Base-by-base conservation (phyloP, 768 basidiomycete genomes). In the Calocera viscosa region DNA sequence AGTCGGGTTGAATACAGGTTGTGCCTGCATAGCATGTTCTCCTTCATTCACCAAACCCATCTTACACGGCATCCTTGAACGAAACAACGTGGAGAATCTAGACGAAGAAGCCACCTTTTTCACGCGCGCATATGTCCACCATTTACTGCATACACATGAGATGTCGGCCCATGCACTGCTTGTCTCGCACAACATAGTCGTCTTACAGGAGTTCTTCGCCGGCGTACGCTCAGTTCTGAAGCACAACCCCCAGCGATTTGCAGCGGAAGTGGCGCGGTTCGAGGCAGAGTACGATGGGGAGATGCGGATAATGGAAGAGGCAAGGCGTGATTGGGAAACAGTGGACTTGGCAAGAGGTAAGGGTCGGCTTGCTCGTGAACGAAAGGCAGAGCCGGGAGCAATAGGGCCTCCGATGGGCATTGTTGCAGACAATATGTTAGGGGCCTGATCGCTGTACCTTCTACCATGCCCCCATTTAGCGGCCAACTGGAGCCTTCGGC, bases 81-180 rank as follows among this genome's bases (percentile, higher is more conserved):
- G 65, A 0, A 72, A 38, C 30, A 35, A 68, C 1, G 47, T 34
- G 10, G 53, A 16, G 30, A n/a, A 65, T 30, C 40, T 24, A 39
- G 32, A 35, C 68, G 66, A 67, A 28, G 70, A 72, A 22, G 12
- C 49, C 1, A 26, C 24, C 11, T 74, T 78, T 0, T 78, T 74
- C 69, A 79, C 77, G n/a, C 76, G 79, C 24, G 87, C 88, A 1
- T 94, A 94, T 70, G 64, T 91, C 33, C 90, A 94, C 73, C 91
- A 94, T 71, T 82, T 94, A 16, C 77, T 93, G 38, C 86, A 88
- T 64, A 91, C 91, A 5, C 92, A 94, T 75, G 92, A 94, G 74
- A 93, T 94, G 91, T 84, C 86, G 0, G 87, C 90, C 0, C 90
- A 94, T 70, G 73, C 89, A 2, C 74, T 93, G 26, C 82, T 94